These are phyloP conservation scores for Suaeda aralocaspica DNA, from an alignment of 148 eudicot genomes.

Conservation along the genomic window DNA sequence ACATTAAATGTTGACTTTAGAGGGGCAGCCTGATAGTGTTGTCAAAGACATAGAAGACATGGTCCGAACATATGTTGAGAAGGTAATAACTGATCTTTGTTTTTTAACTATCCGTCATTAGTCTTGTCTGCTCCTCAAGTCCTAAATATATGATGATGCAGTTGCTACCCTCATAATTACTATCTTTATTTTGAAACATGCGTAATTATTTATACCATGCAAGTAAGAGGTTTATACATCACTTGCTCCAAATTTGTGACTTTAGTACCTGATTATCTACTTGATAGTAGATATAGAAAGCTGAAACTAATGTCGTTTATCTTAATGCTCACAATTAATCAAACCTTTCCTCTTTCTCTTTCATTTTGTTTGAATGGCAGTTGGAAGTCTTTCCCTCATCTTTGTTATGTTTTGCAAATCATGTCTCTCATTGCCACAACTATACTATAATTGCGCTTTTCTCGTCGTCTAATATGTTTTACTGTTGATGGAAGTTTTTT, in stretches of 20 bases:
- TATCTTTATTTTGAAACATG: neutral
- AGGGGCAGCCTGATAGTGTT: constrained; percentile 73
- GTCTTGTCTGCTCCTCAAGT: neutral
- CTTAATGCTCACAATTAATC: neutral
- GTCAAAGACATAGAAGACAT: constrained; percentile 73
- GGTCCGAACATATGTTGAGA: constrained; percentile 72
- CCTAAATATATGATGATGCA: too few species aligned
- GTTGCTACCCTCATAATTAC: too few species aligned
- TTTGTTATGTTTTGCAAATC: neutral
- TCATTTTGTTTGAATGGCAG: neutral
- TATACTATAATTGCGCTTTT: neutral
- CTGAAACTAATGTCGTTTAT: neutral
- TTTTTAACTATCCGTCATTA: neutral
- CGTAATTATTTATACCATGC: neutral
- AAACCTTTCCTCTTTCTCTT: neutral
- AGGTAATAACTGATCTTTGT: constrained; percentile 34
- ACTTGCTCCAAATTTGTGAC: too few species aligned
- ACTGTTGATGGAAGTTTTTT: neutral
- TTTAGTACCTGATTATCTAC: too few species aligned
- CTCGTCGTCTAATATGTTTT: neutral
- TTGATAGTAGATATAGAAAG: neutral
- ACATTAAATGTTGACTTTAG: constrained; percentile 31
- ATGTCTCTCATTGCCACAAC: neutral
- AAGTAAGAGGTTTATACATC: neutral
- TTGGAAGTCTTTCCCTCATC: neutral